Evolutionary conservation across 345 rosid species (phyloP), one percentile per base, ranked within the genome.

Genomic region (Euphorbia pulcherrima): DNA sequence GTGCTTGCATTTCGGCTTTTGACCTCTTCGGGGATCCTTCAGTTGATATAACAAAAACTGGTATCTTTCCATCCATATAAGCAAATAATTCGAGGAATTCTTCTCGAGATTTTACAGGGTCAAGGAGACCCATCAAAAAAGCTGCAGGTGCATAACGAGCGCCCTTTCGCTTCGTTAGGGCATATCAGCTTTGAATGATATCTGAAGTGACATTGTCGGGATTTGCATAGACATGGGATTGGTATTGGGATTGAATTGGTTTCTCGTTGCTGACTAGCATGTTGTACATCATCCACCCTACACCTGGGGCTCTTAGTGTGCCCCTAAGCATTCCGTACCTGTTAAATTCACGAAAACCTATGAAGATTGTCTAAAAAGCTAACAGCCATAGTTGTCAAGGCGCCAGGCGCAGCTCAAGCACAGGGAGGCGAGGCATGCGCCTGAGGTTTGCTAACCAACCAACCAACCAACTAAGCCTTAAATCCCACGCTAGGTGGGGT

Each of bases 231-330:
- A 90, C 97, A 64, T 88, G 97, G 21, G 97, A 93, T 75, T 85
- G 84, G 80, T 90, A 90, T 58, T 90, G 96, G 55, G 97, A 92
- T 65, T 86, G 80, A 51, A 92, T 90, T 50, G 93, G 81, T 71
- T 89, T 89, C 85, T 87, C 89, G 28, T 88, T 90, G 94, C 97
- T 90, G 54, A 93, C 97, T 23, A 92, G 88, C 88, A 89, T 82
- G 78, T 87, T 93, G 80, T 90, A 90, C 87, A 88, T 76, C 90
- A 93, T 88, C 94, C 97, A 87, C 20, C 98, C 96, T 6, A 90
- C 82, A 26, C 81, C 96, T 17, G 97, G 98, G 33, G 93, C 83
- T 75, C 89, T 82, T 75, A 93, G 72, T 54, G 95, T 87, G 79
- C 89, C 93, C 72, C 96, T 86, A 28, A 87, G 86, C 64, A 92